Percentiles rank a stretch among this genome's conserved stretches.
Conservation (phyloP, 352 stramenopile genomes). For the Globisporangium perplexum region DNA sequence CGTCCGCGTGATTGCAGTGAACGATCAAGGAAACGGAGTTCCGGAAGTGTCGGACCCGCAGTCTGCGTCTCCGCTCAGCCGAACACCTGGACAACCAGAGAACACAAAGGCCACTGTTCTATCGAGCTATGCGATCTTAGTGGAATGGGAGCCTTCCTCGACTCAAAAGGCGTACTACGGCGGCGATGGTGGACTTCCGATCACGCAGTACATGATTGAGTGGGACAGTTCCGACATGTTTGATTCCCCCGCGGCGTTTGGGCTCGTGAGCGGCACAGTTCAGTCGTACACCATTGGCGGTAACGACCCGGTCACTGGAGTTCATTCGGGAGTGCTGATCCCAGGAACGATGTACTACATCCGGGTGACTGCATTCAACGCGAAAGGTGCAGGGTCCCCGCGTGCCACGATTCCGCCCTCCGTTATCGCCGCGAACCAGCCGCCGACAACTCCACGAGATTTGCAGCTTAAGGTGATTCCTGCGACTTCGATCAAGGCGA, state of each 20-base stretch:
- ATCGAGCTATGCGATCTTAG: slow-evolving; percentile 88
- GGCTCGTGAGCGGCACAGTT: slow-evolving; percentile 36
- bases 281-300: slow-evolving; percentile 89
- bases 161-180: slow-evolving; percentile 83
- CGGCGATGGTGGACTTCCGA: slow-evolving; percentile 87
- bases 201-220: slow-evolving; percentile 95
- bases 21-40: slow-evolving; percentile 81
- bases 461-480: slow-evolving; percentile 44
- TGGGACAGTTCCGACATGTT: slow-evolving; percentile 90
- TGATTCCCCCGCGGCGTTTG: slow-evolving; percentile 81
- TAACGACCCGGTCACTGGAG: slow-evolving; percentile 91
- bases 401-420: slow-evolving; percentile 31
- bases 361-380: slow-evolving; percentile 75
- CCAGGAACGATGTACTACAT: slow-evolving; percentile 74
- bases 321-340: slow-evolving; percentile 76
- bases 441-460: slow-evolving; percentile 51
- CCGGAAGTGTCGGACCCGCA: slow-evolving; percentile 35
- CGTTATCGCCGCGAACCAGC: slow-evolving; percentile 51
- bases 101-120: slow-evolving; percentile 61
- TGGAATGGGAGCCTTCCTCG: slow-evolving; percentile 88
- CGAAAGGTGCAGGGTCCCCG: slow-evolving; percentile 53
- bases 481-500: slow-evolving; percentile 69
- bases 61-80: slow-evolving; percentile 52
- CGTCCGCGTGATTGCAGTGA: slow-evolving; percentile 89
- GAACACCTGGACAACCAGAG: slow-evolving; percentile 71